Evolutionary conservation across 2,329 filamentous ascomycete species (phyloP).

Genomic region (Penicillium sp.): DNA sequence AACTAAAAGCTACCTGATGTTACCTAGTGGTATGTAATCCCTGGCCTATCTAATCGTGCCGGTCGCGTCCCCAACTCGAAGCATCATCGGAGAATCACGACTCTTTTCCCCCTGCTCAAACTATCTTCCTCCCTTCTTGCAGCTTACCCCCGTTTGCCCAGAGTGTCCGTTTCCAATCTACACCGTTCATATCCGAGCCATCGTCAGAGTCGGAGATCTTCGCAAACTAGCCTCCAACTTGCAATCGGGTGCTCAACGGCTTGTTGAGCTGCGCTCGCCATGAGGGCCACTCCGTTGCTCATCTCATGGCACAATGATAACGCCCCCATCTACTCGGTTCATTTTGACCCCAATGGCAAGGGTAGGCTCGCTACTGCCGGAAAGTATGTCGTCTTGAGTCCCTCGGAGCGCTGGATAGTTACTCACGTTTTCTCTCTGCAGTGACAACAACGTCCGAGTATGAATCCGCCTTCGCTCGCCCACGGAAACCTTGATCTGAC

Average conservation of each 20-base stretch:
- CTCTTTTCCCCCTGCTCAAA: conserved; percentile 7
- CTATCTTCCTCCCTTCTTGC: background rate
- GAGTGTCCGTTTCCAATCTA: background rate
- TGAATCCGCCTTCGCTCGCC: conserved; percentile 36
- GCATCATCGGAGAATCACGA: conserved; percentile 28
- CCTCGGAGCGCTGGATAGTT: background rate
- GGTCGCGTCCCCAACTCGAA: conserved; percentile 32
- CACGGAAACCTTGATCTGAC: conserved; percentile 38
- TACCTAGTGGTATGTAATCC: background rate
- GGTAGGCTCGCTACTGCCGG: conserved; percentile 90
- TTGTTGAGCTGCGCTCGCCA: conserved; percentile 50
- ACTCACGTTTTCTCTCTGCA: conserved; percentile 23
- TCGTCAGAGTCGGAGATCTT: background rate
- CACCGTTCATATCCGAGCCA: no score
- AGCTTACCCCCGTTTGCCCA: background rate
- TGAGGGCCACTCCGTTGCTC: conserved; percentile 96
- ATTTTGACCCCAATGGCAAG: conserved; percentile 92
- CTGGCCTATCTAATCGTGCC: conserved; percentile 25
- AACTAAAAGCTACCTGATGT: background rate
- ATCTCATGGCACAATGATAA: conserved; percentile 99
- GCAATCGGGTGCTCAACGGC: conserved; percentile 11
- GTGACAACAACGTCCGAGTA: conserved; percentile 92
- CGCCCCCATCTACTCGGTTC: conserved; percentile 93
- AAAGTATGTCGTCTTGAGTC: conserved; percentile 54
- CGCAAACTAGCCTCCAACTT: background rate